Percentiles rank a stretch among this genome's conserved stretches.
Evolutionary conservation across 73 alveolate species (phyloP).

Genomic region (Paramecium tetraurelia): DNA sequence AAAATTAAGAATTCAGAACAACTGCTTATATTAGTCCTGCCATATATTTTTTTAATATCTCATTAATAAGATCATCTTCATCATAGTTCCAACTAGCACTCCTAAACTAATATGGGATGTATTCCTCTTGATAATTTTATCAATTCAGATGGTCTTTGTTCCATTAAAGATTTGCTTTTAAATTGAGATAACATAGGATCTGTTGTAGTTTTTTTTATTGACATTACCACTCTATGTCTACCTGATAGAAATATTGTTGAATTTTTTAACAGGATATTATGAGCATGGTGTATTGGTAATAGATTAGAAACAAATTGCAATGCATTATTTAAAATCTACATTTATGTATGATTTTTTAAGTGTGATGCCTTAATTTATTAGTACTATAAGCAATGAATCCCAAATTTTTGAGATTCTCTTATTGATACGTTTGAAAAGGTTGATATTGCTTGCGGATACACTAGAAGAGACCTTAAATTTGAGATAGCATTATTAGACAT

Average conservation of each 20-base stretch:
- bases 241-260: not conserved
- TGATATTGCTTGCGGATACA: not conserved
- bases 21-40: not conserved
- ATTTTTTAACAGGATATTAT: slow-evolving; percentile 40
- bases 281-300: slow-evolving; percentile 15
- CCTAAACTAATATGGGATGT: not conserved
- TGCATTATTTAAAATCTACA: not conserved
- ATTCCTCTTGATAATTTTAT: not conserved
- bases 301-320: not conserved
- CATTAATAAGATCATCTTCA: not conserved
- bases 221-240: not conserved
- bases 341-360: not conserved
- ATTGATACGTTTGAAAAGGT: not conserved
- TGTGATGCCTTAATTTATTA: not conserved
- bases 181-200: not conserved
- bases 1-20: not conserved
- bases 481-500: not conserved
- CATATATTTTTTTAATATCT: not conserved
- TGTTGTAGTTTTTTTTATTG: not conserved
- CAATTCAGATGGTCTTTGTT: slow-evolving; percentile 10
- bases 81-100: not conserved
- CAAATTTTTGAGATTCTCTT: not conserved
- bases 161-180: slow-evolving; percentile 37
- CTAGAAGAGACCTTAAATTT: slow-evolving; percentile 14
- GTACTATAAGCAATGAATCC: not conserved